Conservation (phyloP, 2,329 filamentous ascomycete species). For the Epichloe uncinata region DNA sequence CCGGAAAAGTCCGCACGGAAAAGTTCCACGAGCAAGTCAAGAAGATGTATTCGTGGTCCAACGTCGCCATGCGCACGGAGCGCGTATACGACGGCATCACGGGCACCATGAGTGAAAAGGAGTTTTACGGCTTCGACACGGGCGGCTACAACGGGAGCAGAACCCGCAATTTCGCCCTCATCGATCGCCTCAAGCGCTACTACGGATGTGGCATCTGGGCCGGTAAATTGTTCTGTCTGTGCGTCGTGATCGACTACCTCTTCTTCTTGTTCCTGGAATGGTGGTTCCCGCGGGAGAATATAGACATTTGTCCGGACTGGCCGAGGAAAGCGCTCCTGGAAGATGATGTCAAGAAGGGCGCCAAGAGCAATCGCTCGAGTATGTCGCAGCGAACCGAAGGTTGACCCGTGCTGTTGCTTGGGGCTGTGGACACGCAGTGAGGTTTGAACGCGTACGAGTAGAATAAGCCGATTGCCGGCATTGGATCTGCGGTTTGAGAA, state of each 20-base stretch:
- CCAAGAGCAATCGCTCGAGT: constrained; percentile 19
- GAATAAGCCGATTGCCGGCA: no score
- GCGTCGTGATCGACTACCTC: constrained; percentile 86
- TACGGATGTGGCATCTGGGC: constrained; percentile 98
- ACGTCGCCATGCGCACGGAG: constrained; percentile 87
- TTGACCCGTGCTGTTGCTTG: constrained; percentile 4
- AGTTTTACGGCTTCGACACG: constrained; percentile 75
- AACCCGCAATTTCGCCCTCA: constrained; percentile 78
- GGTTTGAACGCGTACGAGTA: neutral
- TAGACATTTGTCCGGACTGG: constrained; percentile 87
- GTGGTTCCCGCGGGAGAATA: constrained; percentile 69
- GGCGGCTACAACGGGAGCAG: constrained; percentile 56
- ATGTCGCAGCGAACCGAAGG: constrained; percentile 15
- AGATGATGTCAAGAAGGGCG: constrained; percentile 17
- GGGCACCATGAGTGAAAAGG: constrained; percentile 69
- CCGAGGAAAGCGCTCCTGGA: constrained; percentile 52
- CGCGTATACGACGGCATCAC: constrained; percentile 90
- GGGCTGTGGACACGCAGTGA: no score
- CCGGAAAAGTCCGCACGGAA: constrained; percentile 79
- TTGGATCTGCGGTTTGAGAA: no score
- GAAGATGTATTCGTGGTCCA: constrained; percentile 97
- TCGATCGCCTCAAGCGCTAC: constrained; percentile 89
- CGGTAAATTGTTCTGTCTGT: constrained; percentile 91
- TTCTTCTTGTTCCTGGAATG: constrained; percentile 82
- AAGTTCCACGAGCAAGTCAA: constrained; percentile 94